phyloP scores from a whole-genome alignment of 176 grass and related monocot species.

The Phragmites australis region DNA sequence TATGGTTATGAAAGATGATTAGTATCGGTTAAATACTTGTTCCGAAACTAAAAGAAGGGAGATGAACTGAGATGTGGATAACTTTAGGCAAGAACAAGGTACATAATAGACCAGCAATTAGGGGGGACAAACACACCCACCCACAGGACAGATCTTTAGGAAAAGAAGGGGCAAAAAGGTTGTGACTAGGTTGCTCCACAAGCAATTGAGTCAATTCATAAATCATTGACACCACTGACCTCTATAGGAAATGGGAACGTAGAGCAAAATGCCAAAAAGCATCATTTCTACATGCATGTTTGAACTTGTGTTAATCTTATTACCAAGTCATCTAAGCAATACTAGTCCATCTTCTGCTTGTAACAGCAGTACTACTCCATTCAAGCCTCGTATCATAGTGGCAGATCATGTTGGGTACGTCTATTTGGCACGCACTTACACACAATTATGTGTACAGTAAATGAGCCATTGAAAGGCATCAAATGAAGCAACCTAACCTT shows the following conservation, averaged over 20 bases:
- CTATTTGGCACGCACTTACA: conserved; percentile 35
- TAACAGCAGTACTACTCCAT: conserved; percentile 11
- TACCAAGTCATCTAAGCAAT: neutral
- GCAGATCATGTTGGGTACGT: conserved; percentile 20
- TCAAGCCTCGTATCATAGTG: conserved; percentile 28
- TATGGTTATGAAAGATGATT: neutral
- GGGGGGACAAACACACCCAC: conserved; percentile 26
- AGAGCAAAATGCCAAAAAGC: conserved; percentile 52
- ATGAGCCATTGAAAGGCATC: conserved; percentile 64
- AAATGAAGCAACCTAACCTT: conserved; percentile 65
- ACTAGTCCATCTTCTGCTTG: neutral
- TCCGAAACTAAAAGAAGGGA: neutral
- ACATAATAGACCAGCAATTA: conserved; percentile 5
- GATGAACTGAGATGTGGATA: neutral
- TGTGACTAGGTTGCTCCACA: conserved; percentile 44
- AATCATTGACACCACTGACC: conserved; percentile 50
- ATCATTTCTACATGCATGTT: conserved; percentile 7
- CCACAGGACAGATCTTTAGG: conserved; percentile 18
- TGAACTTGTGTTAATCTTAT: neutral
- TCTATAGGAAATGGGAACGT: conserved; percentile 20
- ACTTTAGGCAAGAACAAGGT: conserved; percentile 24
- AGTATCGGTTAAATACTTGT: neutral
- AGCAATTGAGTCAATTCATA: conserved; percentile 43
- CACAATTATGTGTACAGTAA: conserved; percentile 31
- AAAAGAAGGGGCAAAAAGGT: conserved; percentile 32